Conservation (phyloP, 306 rosid genomes). For the Neltuma alba region DNA sequence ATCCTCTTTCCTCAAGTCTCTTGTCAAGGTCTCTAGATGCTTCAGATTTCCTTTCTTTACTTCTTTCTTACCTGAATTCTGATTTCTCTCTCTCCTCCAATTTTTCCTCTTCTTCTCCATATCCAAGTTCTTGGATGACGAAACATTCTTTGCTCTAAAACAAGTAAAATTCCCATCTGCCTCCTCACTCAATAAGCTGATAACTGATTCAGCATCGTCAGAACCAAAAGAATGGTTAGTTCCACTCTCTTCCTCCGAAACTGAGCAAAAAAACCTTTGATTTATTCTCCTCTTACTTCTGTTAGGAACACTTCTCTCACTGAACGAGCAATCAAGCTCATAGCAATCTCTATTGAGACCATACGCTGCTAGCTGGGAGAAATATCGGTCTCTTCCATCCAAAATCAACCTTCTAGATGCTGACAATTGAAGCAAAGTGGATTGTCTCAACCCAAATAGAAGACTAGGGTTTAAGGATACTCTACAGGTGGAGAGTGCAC, state of each 20-base stretch:
- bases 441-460: slow-evolving; percentile 81
- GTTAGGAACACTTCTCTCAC: slow-evolving; percentile 46
- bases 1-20: slow-evolving; percentile 45
- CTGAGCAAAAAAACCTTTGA: slow-evolving; percentile 40
- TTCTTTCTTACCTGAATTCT: slow-evolving; percentile 47
- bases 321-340: slow-evolving; percentile 46
- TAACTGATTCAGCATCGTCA: slow-evolving; percentile 63
- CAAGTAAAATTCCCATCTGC: slow-evolving; percentile 45
- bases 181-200: slow-evolving; percentile 76
- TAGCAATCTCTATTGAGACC: slow-evolving; percentile 43
- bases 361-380: slow-evolving; percentile 48
- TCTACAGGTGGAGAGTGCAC: slow-evolving; percentile 53
- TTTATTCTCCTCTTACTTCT: slow-evolving; percentile 53
- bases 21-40: slow-evolving; percentile 31
- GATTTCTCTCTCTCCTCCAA: slow-evolving; percentile 45
- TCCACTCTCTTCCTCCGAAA: slow-evolving; percentile 46
- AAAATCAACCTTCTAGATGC: slow-evolving; percentile 72
- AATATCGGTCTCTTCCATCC: slow-evolving; percentile 48
- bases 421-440: slow-evolving; percentile 71
- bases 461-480: slow-evolving; percentile 45
- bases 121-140: slow-evolving; percentile 50
- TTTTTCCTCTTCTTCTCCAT: slow-evolving; percentile 41
- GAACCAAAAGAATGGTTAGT: slow-evolving; percentile 39
- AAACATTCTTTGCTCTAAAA: slow-evolving; percentile 42
- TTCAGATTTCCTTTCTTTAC: slow-evolving; percentile 45